These are phyloP conservation scores for Lodderomyces beijingensis DNA, from an alignment of 1,139 yeast species.

Conservation along the genomic window DNA sequence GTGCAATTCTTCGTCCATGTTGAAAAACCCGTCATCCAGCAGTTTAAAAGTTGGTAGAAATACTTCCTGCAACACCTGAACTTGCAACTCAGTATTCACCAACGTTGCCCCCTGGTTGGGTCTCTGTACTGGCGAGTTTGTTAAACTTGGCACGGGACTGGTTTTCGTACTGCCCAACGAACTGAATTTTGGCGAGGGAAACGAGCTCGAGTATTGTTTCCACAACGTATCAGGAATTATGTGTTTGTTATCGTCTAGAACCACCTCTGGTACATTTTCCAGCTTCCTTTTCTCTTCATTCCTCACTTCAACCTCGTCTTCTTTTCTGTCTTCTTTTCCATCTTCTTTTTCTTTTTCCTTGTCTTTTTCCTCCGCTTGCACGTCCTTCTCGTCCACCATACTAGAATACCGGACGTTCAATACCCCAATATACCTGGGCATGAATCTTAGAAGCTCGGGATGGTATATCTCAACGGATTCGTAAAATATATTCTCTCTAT, in stretches of 20 bases:
- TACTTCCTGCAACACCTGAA: constrained; percentile 37
- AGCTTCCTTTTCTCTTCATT: background rate
- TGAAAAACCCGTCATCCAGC: constrained; percentile 19
- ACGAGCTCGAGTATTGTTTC: constrained; percentile 55
- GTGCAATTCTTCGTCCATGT: constrained; percentile 26
- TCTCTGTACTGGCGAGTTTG: constrained; percentile 12
- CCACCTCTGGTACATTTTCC: constrained; percentile 58
- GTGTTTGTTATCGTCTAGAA: constrained; percentile 82
- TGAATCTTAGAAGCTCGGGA: constrained; percentile 70
- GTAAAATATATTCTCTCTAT: constrained; percentile 87
- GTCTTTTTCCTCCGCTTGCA: background rate
- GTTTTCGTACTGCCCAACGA: constrained; percentile 4
- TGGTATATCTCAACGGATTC: constrained; percentile 79
- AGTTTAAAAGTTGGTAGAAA: constrained; percentile 22
- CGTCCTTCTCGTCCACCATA: constrained; percentile 28
- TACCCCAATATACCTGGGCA: constrained; percentile 95
- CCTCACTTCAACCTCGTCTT: background rate
- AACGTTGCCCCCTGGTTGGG: constrained; percentile 28
- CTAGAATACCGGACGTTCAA: constrained; percentile 79
- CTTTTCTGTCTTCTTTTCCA: constrained; percentile 6
- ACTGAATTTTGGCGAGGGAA: constrained; percentile 41
- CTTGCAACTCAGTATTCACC: constrained; percentile 38
- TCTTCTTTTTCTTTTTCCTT: background rate
- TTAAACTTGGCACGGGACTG: constrained; percentile 11
- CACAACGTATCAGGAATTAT: constrained; percentile 79